Percentiles rank a stretch among this genome's conserved stretches.
phyloP scores from a whole-genome alignment of 768 basidiomycete genomes.

The Mycena rosella region DNA sequence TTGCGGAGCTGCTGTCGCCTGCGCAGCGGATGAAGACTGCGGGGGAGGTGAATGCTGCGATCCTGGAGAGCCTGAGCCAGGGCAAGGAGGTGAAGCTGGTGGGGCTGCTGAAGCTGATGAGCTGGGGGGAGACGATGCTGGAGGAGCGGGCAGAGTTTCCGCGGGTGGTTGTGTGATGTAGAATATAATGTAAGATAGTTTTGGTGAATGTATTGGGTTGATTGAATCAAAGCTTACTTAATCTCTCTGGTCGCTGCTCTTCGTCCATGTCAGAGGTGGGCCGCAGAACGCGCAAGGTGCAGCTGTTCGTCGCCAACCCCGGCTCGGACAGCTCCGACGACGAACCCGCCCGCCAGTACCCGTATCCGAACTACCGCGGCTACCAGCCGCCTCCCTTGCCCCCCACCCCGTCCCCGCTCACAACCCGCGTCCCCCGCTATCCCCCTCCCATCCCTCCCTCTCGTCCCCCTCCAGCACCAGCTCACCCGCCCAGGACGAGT shows the following conservation, averaged over 20 bases:
- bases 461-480: conserved; percentile 80
- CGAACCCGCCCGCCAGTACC: conserved; percentile 43
- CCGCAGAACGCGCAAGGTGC: conserved; percentile 58
- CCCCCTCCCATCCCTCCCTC: conserved; percentile 62
- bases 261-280: conserved; percentile 72
- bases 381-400: conserved; percentile 47
- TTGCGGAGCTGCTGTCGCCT: conserved; percentile 85
- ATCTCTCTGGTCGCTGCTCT: no score
- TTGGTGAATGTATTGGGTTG: no score
- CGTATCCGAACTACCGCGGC: conserved; percentile 43
- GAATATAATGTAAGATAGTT: no score
- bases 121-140: conserved; percentile 89
- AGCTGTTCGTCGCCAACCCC: conserved; percentile 73
- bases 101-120: conserved; percentile 83
- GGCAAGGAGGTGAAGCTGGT: conserved; percentile 93
- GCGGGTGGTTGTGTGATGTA: conserved; percentile 37
- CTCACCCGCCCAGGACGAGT: conserved; percentile 71
- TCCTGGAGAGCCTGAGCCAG: conserved; percentile 91
- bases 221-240: no score
- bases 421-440: conserved; percentile 45
- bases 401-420: conserved; percentile 51
- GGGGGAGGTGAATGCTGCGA: conserved; percentile 94
- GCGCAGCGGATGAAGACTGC: conserved; percentile 95
- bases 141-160: conserved; percentile 86
- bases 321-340: conserved; percentile 56